A percentile compares a stretch with the other conserved stretches of the same genome.
phyloP scores from a whole-genome alignment of 208 protist species.

The Crithidia mellificae region DNA sequence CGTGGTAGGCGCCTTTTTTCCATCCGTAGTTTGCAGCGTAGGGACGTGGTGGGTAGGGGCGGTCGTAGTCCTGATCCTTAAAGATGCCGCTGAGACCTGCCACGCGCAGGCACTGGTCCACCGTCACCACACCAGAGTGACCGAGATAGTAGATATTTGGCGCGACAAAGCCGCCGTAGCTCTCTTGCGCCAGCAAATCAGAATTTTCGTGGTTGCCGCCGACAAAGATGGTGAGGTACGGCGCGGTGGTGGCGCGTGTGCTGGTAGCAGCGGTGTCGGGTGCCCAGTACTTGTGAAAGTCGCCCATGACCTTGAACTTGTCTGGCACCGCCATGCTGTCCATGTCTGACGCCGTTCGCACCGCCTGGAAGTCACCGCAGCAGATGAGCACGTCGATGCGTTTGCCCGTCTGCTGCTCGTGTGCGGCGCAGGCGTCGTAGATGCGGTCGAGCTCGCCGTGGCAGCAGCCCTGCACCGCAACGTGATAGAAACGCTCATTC shows the following conservation, averaged over 20 bases:
- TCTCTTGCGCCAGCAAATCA: constrained; percentile 94
- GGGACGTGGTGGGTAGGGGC: constrained; percentile 71
- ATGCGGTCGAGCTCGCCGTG: constrained; percentile 98
- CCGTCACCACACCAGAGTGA: constrained; percentile 89
- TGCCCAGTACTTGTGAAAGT: constrained; percentile 96
- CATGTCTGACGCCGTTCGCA: constrained; percentile 94
- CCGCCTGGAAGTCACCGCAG: constrained; percentile 98
- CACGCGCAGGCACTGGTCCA: constrained; percentile 73
- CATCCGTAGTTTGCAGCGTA: constrained; percentile 48
- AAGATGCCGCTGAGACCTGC: constrained; percentile 90
- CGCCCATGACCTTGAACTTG: constrained; percentile 93
- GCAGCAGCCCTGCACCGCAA: constrained; percentile 97
- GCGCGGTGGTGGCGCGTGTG: constrained; percentile 50
- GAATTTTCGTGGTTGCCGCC: constrained; percentile 99
- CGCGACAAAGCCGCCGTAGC: constrained; percentile 96
- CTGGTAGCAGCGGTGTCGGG: background rate
- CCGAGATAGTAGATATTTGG: constrained; percentile 99
- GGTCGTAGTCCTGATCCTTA: constrained; percentile 79
- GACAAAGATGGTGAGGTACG: constrained; percentile 98
- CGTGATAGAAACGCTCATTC: constrained; percentile 50
- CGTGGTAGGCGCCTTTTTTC: constrained; percentile 87
- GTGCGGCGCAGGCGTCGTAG: constrained; percentile 87
- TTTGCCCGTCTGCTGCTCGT: constrained; percentile 76
- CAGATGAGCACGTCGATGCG: constrained; percentile 97
- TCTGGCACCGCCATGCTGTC: constrained; percentile 93